Evolutionary conservation across 148 eudicot species (phyloP).

Genomic region (Cornus controversa): DNA sequence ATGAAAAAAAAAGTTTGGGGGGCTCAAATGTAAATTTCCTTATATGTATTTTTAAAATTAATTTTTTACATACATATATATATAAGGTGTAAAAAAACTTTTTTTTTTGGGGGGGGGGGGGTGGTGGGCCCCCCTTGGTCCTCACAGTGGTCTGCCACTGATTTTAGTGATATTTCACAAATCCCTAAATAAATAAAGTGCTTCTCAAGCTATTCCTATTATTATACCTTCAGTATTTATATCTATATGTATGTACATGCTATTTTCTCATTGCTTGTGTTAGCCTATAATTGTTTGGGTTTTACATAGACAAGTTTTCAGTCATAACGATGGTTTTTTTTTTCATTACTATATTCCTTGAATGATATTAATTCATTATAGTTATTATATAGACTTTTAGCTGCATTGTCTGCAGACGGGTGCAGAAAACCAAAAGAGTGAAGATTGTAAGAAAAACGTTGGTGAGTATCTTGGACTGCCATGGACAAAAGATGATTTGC

Average conservation of each 20-base stretch:
- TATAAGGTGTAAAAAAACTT: too few relatives aligned
- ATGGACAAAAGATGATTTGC: slow-evolving; percentile 78
- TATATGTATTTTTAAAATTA: too few relatives aligned
- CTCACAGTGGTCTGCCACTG: too few relatives aligned
- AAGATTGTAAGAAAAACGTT: slow-evolving; percentile 63
- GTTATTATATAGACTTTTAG: slow-evolving; percentile 65
- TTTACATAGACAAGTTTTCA: background rate
- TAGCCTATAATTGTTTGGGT: background rate
- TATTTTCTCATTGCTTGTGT: slow-evolving; percentile 2
- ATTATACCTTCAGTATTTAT: background rate
- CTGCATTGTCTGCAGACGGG: slow-evolving; percentile 55
- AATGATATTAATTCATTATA: slow-evolving; percentile 1
- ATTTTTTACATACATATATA: too few relatives aligned
- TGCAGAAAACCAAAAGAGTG: slow-evolving; percentile 53
- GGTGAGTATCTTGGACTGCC: slow-evolving; percentile 80
- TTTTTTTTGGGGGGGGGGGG: too few relatives aligned
- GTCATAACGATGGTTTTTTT: background rate
- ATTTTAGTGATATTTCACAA: background rate
- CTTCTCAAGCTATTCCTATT: background rate
- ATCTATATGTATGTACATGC: background rate
- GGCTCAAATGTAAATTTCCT: too few relatives aligned
- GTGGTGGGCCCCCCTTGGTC: too few relatives aligned
- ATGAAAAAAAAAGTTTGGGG: too few relatives aligned
- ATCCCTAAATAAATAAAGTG: background rate
- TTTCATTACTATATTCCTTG: background rate